Evolutionary conservation across 2,329 filamentous ascomycete species (phyloP), one percentile per base, ranked within the genome.

Genomic region (Fusarium virguliforme): DNA sequence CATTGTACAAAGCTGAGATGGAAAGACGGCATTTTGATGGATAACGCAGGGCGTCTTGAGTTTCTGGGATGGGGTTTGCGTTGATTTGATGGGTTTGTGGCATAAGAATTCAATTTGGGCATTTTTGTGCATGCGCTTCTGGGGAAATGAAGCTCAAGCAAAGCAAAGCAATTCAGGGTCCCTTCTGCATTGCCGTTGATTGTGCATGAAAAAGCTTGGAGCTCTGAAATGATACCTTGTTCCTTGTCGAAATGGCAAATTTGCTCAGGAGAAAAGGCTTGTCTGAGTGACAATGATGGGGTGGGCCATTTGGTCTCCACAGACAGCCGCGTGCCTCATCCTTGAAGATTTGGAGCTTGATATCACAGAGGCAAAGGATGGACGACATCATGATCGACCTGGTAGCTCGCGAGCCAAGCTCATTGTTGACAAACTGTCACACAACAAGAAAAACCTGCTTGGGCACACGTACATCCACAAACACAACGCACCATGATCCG

Each of bases 1-100:
- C 43, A 24, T 78, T 53, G 64, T 78, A 41, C 77, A 75, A 37
- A 50, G 64, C 28, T 55, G 57, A 61, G 38, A 57, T 22, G 46
- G 53, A 32, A 48, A 12, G 54, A 46, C 28, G 51, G 50, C 22
- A 32, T 32, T 18, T 59, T 69, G 58, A 61, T 62, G 48, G 60
- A 51, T 53, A 15, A 60, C 71, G 57, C 70, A 64, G 72, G 70
- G 70, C 70, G 66, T 67, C 69, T 63, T 72, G 61, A 40, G 53
- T 54, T 61, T 50, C 60, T 22, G 7, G 40, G 65, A 28, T 28
- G 10, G 41, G 65, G 32, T 22, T 46, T 60, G 34, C 62, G 28
- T 62, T 64, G 30, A 37, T 63, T 62, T 61, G 41, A 51, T 61
- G 38, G 48, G 26, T 34, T 56, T 54, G 9, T 51, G 18, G 53